A percentile compares a stretch with the other conserved stretches of the same genome.
phyloP scores from a whole-genome alignment of 2,329 filamentous ascomycete species.

The Calonectria hongkongensis region DNA sequence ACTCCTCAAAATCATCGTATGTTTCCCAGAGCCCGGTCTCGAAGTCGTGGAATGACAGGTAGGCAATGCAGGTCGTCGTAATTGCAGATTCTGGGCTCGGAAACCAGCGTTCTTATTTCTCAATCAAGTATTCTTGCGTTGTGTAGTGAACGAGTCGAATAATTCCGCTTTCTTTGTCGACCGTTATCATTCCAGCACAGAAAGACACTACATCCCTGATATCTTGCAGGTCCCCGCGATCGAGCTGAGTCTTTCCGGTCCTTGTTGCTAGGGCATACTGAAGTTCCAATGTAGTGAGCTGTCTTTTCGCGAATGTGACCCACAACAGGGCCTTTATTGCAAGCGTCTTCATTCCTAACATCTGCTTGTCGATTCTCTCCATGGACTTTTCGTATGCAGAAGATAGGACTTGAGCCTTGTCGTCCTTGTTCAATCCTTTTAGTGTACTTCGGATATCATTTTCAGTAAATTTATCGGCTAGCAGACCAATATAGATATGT shows the following conservation, averaged over 20 bases:
- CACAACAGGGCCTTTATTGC: neutral
- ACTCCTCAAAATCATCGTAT: neutral
- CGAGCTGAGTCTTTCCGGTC: neutral
- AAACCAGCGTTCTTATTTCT: neutral
- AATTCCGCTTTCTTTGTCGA: neutral
- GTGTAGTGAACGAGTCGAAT: slow-evolving; percentile 3
- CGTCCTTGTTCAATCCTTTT: too few relatives aligned
- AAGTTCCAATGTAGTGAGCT: neutral
- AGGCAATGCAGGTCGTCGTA: neutral
- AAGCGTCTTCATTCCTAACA: neutral
- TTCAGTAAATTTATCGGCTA: too few relatives aligned
- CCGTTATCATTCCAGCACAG: neutral
- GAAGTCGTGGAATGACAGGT: neutral
- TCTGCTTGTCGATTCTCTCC: neutral
- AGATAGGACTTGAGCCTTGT: neutral
- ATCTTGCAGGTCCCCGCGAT: neutral
- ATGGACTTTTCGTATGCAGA: neutral
- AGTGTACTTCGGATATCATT: too few relatives aligned
- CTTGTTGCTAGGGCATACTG: neutral
- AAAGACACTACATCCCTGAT: neutral
- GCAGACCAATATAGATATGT: too few relatives aligned
- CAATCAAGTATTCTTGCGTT: neutral
- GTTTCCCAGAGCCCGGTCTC: neutral
- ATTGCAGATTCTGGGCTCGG: neutral
- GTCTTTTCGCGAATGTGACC: neutral